Base-by-base conservation (phyloP, 805 yeast species). In the Teunomyces aglyptinius region DNA sequence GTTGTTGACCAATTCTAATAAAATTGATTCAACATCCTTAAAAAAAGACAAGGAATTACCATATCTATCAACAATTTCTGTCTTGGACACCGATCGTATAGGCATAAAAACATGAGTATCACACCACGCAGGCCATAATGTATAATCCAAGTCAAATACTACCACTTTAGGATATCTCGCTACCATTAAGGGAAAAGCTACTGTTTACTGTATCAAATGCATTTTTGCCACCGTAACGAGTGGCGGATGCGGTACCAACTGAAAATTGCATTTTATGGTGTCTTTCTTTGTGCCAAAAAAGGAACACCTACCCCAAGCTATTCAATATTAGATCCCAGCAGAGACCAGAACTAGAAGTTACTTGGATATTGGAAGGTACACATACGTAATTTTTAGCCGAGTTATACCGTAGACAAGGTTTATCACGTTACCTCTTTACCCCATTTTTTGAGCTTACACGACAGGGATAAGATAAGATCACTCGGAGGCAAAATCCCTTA, bases 71-170 rank as follows among this genome's bases (percentile, higher is more conserved):
- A 70, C 65, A 2, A 83, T 70, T 3, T 63, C 57, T 12, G 63
- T 56, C 10, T 65, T 65, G 12, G 65, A 41, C 1, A 46, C 40
- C 2, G 46, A 35, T 35, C 46, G 50, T 5, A 61, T 20, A 2
- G 91, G 91, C 6, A 79, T 67, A 2, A 71, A 61, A 16, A 86
- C 72, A 57, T 86, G 91, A 1, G 89, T 85, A 55, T 86, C 91
- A 62, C 91, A 85, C 91, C 91, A 86, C 50, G 84, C 81, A 43
- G 86, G 91, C 94, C 94, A 86, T 28, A 86, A 63, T 0, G 94
- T 86, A 57, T 82, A 86, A 60, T 86, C 94, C 36, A 86, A 65
- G 53, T 86, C 94, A 59, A 86, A 84, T 0, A 86, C 90, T 8
- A 85, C 82, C 1, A 80, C 82, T 7, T 49, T 49, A 3, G 73